Conservation (phyloP, 179 eudicot genomes). For the Silene noctiflora region DNA sequence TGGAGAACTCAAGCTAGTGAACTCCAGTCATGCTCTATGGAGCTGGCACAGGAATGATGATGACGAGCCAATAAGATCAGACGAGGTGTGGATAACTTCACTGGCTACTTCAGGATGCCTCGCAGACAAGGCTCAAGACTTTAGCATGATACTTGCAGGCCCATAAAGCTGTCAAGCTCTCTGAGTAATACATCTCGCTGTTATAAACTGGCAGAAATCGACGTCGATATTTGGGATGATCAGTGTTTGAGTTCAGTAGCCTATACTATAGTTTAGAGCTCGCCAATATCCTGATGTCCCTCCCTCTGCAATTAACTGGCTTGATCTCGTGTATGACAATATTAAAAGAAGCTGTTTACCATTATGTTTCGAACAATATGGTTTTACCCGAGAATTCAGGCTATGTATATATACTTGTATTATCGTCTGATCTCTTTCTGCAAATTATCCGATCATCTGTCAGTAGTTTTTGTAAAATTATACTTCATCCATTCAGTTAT, state of each 20-base stretch:
- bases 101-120: slow-evolving; percentile 65
- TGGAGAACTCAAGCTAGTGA: slow-evolving; percentile 79
- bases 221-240: slow-evolving; percentile 4
- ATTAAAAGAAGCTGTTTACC: slow-evolving; percentile 2
- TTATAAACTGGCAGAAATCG: neutral
- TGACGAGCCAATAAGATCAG: slow-evolving; percentile 75
- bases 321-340: neutral
- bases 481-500: neutral
- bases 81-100: slow-evolving; percentile 78
- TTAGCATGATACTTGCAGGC: slow-evolving; percentile 47
- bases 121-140: slow-evolving; percentile 33
- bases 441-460: neutral
- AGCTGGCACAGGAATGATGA: slow-evolving; percentile 99
- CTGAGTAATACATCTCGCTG: neutral
- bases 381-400: neutral
- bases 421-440: neutral
- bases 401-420: neutral
- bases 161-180: slow-evolving; percentile 28
- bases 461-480: neutral
- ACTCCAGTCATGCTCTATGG: slow-evolving; percentile 79
- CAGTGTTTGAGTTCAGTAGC: neutral
- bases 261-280: slow-evolving; percentile 2
- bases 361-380: slow-evolving; percentile 5
- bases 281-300: neutral
- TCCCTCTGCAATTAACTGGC: neutral